phyloP scores from a whole-genome alignment of 768 basidiomycete genomes.

The Cyclocybe cylindracea region DNA sequence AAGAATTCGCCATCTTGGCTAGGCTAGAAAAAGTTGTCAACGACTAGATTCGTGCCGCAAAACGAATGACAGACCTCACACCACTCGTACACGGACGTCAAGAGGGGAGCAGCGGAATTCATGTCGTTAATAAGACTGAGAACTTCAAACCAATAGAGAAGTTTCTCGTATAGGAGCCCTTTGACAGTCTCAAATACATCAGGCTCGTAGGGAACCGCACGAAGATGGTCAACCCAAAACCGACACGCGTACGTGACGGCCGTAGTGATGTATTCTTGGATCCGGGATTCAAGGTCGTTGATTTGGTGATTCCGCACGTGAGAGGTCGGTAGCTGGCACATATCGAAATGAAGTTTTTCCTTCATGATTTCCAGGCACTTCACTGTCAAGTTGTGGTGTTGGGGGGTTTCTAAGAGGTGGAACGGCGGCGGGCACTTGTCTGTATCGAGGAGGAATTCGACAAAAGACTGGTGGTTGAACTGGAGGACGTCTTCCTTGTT shows the following conservation, averaged over 20 bases:
- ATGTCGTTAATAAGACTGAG: conserved; percentile 24
- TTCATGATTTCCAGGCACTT: conserved; percentile 26
- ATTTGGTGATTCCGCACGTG: conserved; percentile 27
- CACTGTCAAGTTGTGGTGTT: too few relatives aligned
- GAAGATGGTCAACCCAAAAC: conserved; percentile 32
- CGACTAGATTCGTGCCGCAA: not conserved
- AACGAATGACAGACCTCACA: not conserved
- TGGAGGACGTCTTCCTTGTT: too few relatives aligned
- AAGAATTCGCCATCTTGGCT: conserved; percentile 1
- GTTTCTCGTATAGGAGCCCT: conserved; percentile 19
- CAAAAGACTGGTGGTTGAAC: too few relatives aligned
- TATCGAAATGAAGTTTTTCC: conserved; percentile 31
- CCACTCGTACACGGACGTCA: not conserved
- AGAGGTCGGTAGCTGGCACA: conserved; percentile 31
- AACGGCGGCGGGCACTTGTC: too few relatives aligned
- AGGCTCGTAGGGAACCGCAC: not conserved
- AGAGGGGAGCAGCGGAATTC: not conserved
- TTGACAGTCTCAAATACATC: conserved; percentile 13
- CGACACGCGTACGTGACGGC: conserved; percentile 29
- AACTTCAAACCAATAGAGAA: conserved; percentile 34
- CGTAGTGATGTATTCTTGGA: conserved; percentile 20
- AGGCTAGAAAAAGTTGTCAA: too few relatives aligned
- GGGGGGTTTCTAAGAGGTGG: too few relatives aligned
- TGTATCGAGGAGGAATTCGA: too few relatives aligned
- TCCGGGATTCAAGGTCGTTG: conserved; percentile 16